These are phyloP conservation scores for Neurospora terricola DNA, from an alignment of 495 filamentous ascomycete genomes.

Conservation along the genomic window DNA sequence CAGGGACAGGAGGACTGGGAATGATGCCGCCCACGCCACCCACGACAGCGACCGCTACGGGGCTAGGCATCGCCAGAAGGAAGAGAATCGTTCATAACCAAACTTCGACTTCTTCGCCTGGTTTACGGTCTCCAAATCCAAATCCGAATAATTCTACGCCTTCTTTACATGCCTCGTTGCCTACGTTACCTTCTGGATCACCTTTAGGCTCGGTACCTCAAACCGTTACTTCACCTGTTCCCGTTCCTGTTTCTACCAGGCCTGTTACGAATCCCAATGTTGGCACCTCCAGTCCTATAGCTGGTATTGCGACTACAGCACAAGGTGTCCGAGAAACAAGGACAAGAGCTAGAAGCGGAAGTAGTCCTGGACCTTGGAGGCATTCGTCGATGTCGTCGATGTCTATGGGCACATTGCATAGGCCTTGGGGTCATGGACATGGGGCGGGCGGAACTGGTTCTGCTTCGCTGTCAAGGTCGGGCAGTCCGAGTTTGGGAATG, in stretches of 20 bases:
- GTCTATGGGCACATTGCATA: not conserved
- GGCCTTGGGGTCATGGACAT: not conserved
- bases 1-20: too few species aligned
- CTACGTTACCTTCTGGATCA: not conserved
- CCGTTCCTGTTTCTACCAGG: not conserved
- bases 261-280: not conserved
- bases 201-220: not conserved
- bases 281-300: not conserved
- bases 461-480: not conserved
- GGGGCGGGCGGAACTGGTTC: not conserved
- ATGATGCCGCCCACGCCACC: not conserved
- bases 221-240: not conserved
- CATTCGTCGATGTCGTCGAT: not conserved
- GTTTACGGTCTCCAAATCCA: not conserved
- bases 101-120: not conserved
- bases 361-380: not conserved
- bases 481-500: not conserved
- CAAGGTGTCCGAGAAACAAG: not conserved
- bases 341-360: not conserved
- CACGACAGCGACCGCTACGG: not conserved
- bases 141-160: not conserved
- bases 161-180: not conserved
- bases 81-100: not conserved
- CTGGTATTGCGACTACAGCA: not conserved
- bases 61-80: not conserved